A percentile compares a stretch with the other conserved stretches of the same genome.
These are phyloP conservation scores for Talaromyces atroroseus DNA, from an alignment of 2,329 filamentous ascomycete species.

Conservation along the genomic window DNA sequence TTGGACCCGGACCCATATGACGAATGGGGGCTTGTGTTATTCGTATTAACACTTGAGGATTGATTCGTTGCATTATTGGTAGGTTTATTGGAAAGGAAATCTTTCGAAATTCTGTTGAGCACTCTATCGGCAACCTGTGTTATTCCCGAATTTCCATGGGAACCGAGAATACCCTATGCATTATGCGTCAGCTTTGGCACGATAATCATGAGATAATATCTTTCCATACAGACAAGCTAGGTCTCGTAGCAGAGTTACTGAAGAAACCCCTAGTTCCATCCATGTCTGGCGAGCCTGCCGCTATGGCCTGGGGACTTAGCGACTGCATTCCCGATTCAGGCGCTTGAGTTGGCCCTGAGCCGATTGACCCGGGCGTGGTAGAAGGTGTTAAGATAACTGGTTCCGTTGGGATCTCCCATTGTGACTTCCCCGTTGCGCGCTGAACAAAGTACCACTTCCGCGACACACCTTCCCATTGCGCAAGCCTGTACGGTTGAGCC, in stretches of 20 bases:
- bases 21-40: constrained; percentile 2
- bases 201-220: constrained; percentile 16
- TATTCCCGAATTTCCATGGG: constrained; percentile 10
- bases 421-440: constrained; percentile 33
- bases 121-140: constrained; percentile 16
- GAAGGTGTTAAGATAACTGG: constrained; percentile 33
- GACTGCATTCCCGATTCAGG: constrained; percentile 23
- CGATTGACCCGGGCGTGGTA: constrained; percentile 25
- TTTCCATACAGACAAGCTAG: constrained; percentile 24
- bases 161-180: constrained; percentile 13
- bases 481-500: constrained; percentile 24
- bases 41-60: constrained; percentile 1
- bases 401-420: constrained; percentile 39
- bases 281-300: constrained; percentile 6
- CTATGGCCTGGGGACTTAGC: constrained; percentile 15
- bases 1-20: constrained; percentile 5
- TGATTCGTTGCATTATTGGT: constrained; percentile 4
- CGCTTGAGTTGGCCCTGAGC: constrained; percentile 22
- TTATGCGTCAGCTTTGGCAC: constrained; percentile 21
- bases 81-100: constrained; percentile 9
- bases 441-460: constrained; percentile 38
- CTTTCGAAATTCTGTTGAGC: constrained; percentile 18
- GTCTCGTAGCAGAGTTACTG: constrained; percentile 14
- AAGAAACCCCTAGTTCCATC: constrained; percentile 7
- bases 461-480: constrained; percentile 35